Percentiles rank a stretch among this genome's conserved stretches.
phyloP scores from a whole-genome alignment of 768 basidiomycete species.

The Imleria badia region DNA sequence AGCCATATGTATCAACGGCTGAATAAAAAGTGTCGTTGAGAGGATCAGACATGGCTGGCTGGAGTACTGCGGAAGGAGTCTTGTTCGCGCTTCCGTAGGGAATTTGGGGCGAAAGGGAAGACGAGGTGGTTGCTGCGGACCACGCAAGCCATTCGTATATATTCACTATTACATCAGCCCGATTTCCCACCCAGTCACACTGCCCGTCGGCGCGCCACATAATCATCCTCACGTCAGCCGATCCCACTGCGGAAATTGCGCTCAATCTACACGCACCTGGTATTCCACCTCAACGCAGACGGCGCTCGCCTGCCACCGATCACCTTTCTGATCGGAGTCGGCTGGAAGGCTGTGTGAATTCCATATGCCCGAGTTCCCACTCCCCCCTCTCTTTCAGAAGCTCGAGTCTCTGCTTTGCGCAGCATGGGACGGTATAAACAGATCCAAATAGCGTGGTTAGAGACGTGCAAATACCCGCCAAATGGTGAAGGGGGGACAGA shows the following conservation, averaged over 20 bases:
- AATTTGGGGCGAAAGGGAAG: constrained; percentile 6
- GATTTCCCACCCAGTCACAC: constrained; percentile 32
- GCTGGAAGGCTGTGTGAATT: constrained; percentile 10
- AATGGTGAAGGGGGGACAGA: too few relatives aligned
- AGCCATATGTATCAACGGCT: constrained; percentile 35
- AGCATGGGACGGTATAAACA: too few relatives aligned
- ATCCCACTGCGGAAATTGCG: constrained; percentile 19
- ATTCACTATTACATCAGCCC: constrained; percentile 35
- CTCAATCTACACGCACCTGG: too few relatives aligned
- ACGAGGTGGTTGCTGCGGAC: constrained; percentile 29
- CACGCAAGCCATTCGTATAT: constrained; percentile 35
- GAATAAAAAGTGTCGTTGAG: constrained; percentile 34
- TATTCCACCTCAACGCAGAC: constrained; percentile 11
- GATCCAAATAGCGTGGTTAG: too few relatives aligned
- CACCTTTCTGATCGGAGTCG: constrained; percentile 27
- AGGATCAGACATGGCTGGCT: constrained; percentile 31
- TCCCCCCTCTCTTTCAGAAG: too few relatives aligned
- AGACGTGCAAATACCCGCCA: too few relatives aligned
- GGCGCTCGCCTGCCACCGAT: constrained; percentile 28
- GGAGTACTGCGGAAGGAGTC: constrained; percentile 26
- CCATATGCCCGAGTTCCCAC: background rate
- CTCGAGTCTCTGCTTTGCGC: background rate
- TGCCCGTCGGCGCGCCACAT: constrained; percentile 26
- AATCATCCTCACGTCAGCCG: constrained; percentile 20
- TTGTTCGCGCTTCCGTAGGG: constrained; percentile 10